These are phyloP conservation scores for Neurospora tetrasperma DNA, from an alignment of 495 filamentous ascomycete species.

Conservation along the genomic window DNA sequence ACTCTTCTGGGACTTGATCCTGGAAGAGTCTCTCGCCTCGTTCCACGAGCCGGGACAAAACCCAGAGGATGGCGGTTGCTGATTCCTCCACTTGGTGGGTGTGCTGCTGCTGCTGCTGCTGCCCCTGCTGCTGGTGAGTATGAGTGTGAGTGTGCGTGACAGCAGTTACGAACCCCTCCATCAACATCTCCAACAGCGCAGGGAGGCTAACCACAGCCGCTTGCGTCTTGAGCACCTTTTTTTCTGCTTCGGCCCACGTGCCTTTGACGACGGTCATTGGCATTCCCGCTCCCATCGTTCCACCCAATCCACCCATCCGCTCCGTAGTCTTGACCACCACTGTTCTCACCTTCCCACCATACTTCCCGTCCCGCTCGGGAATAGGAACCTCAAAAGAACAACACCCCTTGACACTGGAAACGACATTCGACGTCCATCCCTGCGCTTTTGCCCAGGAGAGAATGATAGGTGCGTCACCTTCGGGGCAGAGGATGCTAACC, in stretches of 20 bases:
- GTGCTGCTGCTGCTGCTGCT: neutral
- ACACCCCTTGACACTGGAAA: neutral
- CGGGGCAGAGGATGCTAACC: constrained; percentile 25
- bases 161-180: neutral
- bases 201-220: neutral
- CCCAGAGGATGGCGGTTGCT: neutral
- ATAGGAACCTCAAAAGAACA: neutral
- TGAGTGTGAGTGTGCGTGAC: neutral
- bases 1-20: neutral
- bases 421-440: constrained; percentile 3
- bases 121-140: neutral
- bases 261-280: neutral
- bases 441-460: constrained; percentile 18
- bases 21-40: neutral
- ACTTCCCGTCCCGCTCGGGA: neutral
- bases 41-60: neutral
- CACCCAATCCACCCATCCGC: neutral
- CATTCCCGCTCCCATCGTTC: neutral
- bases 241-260: neutral
- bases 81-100: neutral
- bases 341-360: neutral
- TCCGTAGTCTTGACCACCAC: neutral
- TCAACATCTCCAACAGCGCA: neutral
- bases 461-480: constrained; percentile 16
- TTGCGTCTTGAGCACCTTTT: neutral